Evolutionary conservation across 345 rosid genomes (phyloP).

Genomic region (Eucalyptus globulus): DNA sequence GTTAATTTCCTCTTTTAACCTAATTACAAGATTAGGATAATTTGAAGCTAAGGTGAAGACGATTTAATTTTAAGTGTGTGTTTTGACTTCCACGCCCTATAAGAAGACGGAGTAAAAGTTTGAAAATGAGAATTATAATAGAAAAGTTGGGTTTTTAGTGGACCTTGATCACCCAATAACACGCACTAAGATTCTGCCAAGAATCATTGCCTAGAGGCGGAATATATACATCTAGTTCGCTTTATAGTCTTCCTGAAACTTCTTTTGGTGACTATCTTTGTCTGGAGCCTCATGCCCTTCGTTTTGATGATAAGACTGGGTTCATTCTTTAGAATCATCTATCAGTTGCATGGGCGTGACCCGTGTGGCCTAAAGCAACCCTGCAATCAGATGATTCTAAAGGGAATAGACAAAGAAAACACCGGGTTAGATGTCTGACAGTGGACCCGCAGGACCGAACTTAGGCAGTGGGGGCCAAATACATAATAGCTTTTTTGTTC

Average conservation of each 20-base stretch:
- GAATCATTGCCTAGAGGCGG: not conserved
- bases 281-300: not conserved
- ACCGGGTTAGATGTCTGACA: not conserved
- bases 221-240: not conserved
- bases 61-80: fast-evolving
- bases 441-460: not conserved
- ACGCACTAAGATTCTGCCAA: not conserved
- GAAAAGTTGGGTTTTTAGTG: not conserved
- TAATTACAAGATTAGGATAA: not conserved
- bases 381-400: not conserved
- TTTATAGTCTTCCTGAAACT: not conserved
- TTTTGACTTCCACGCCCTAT: too few species aligned
- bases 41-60: fast-evolving
- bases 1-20: not conserved
- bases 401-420: not conserved
- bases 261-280: not conserved
- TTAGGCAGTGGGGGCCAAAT: not conserved
- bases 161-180: not conserved
- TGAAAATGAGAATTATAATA: too few species aligned
- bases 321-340: not conserved
- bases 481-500: not conserved
- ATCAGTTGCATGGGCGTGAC: not conserved
- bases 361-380: not conserved
- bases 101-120: fast-evolving
- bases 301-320: not conserved